These are phyloP conservation scores for Echeveria elegans DNA, from an alignment of 164 flowering plant genomes.

Conservation along the genomic window DNA sequence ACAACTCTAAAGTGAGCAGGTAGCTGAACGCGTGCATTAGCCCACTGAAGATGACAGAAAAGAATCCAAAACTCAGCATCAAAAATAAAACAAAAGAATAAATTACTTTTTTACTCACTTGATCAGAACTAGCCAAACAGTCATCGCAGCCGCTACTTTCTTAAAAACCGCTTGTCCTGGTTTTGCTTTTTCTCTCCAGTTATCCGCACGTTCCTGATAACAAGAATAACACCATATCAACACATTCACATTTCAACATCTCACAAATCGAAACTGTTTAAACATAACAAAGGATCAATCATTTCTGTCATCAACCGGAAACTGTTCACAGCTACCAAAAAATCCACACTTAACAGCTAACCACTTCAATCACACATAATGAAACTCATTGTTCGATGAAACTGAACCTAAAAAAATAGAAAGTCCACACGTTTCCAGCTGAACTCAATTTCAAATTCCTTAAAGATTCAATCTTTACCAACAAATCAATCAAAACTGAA, in stretches of 20 bases:
- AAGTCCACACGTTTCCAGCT: no score
- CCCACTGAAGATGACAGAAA: constrained; percentile 43
- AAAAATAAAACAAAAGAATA: neutral
- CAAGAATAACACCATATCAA: neutral
- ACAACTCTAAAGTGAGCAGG: constrained; percentile 63
- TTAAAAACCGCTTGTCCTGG: constrained; percentile 60
- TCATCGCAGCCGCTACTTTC: constrained; percentile 68
- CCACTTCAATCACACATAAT: neutral
- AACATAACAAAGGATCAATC: no score
- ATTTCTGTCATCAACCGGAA: no score
- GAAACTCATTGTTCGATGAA: no score
- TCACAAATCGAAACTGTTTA: neutral
- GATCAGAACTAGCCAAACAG: constrained; percentile 78
- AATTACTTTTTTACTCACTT: constrained; percentile 32
- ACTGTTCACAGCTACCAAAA: neutral
- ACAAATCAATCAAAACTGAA: no score
- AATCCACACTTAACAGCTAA: neutral
- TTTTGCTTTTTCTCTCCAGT: constrained; percentile 68
- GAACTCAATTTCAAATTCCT: no score
- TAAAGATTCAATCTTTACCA: no score
- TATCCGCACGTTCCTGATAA: constrained; percentile 76
- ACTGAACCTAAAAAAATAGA: no score
- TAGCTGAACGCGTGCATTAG: constrained; percentile 54
- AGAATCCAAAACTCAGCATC: neutral
- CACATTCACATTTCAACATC: neutral